These are phyloP conservation scores for Phaeoacremonium minimum DNA, from an alignment of 2,329 filamentous ascomycete genomes.

Conservation along the genomic window DNA sequence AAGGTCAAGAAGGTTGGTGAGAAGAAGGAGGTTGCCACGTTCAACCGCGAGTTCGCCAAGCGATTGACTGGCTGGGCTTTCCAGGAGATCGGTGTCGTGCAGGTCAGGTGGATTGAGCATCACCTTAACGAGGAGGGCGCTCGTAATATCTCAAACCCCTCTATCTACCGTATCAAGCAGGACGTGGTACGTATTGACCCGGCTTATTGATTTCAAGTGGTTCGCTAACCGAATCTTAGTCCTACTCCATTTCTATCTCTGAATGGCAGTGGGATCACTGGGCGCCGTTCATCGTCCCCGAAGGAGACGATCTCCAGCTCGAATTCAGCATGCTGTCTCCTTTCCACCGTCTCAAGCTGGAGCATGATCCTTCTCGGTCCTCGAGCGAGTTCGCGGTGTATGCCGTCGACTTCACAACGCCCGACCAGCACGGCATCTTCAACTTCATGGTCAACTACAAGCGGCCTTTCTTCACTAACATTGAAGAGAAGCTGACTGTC, in stretches of 20 bases:
- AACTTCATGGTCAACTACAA: conserved; percentile 98
- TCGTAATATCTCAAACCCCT: conserved; percentile 68
- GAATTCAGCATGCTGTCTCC: conserved; percentile 99
- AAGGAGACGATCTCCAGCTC: conserved; percentile 75
- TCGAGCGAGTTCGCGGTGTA: conserved; percentile 70
- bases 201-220: too few species aligned
- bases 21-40: conserved; percentile 53
- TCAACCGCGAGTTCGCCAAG: conserved; percentile 82
- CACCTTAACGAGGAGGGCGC: conserved; percentile 53
- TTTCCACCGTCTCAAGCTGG: conserved; percentile 82
- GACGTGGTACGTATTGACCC: conserved; percentile 71
- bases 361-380: conserved; percentile 38
- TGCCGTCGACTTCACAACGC: conserved; percentile 71
- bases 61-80: conserved; percentile 93
- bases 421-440: conserved; percentile 98
- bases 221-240: too few species aligned
- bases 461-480: conserved; percentile 79
- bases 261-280: conserved; percentile 76
- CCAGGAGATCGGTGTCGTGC: conserved; percentile 85
- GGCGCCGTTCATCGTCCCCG: conserved; percentile 66
- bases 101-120: conserved; percentile 80
- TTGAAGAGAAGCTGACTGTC: conserved; percentile 93
- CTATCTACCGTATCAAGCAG: conserved; percentile 93
- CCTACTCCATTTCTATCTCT: conserved; percentile 83
- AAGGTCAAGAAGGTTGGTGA: conserved; percentile 61